Conservation (phyloP, 1,139 yeast species). For the Hyphopichia fennica region DNA sequence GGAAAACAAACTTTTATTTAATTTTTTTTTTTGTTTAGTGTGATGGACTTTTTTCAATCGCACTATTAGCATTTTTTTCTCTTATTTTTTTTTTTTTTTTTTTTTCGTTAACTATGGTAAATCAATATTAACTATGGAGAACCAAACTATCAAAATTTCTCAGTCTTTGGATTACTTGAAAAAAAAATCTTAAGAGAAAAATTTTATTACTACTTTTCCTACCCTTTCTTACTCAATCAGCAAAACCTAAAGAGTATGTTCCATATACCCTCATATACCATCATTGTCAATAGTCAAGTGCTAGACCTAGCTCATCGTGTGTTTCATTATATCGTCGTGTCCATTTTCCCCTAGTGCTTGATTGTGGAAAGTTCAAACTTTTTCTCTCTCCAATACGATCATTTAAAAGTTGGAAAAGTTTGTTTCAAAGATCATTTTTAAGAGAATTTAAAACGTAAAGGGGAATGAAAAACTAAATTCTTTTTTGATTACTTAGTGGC, state of each 20-base stretch:
- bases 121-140: too few species aligned
- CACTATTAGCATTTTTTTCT: background rate
- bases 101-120: background rate
- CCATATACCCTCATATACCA: background rate
- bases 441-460: too few species aligned
- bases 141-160: background rate
- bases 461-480: too few species aligned
- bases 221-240: constrained; percentile 8
- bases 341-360: too few species aligned
- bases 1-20: too few species aligned
- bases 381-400: too few species aligned
- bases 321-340: constrained; percentile 5
- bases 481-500: too few species aligned
- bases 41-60: too few species aligned
- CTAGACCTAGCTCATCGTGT: background rate
- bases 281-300: background rate
- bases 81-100: constrained; percentile 1
- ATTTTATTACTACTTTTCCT: constrained; percentile 8
- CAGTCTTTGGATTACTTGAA: constrained; percentile 3
- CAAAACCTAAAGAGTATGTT: constrained; percentile 13
- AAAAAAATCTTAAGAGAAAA: constrained; percentile 8
- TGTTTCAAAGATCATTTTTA: too few species aligned
- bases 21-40: too few species aligned
- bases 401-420: too few species aligned
- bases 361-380: too few species aligned